Conservation (phyloP, 2,329 filamentous ascomycete species). For the Didymella segeticola region DNA sequence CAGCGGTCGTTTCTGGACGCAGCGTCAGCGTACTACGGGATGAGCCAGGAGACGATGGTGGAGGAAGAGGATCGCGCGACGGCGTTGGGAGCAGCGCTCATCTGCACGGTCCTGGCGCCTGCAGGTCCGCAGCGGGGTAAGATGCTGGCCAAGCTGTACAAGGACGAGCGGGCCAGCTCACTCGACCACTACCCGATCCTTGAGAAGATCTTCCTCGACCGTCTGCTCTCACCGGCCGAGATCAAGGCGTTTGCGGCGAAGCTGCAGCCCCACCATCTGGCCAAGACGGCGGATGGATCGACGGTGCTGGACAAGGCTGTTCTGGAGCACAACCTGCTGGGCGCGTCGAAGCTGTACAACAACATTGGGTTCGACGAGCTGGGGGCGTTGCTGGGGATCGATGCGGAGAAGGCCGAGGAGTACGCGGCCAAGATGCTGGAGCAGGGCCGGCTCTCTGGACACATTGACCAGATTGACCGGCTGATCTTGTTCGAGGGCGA, state of each 20-base stretch:
- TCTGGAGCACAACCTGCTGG: conserved; percentile 93
- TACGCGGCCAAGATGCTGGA: conserved; percentile 97
- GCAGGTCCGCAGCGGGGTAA: conserved; percentile 85
- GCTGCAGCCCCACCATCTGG: conserved; percentile 86
- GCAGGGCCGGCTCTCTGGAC: conserved; percentile 83
- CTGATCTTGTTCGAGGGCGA: conserved; percentile 87
- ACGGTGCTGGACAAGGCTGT: conserved; percentile 94
- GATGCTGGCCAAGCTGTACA: conserved; percentile 83
- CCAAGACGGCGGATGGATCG: conserved; percentile 85
- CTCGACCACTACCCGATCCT: conserved; percentile 85
- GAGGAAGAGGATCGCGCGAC: conserved; percentile 85
- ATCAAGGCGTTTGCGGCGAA: conserved; percentile 84
- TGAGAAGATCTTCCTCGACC: conserved; percentile 97
- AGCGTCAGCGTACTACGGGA: conserved; percentile 84
- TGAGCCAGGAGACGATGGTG: conserved; percentile 79
- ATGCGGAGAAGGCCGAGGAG: conserved; percentile 82
- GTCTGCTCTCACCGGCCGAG: conserved; percentile 80
- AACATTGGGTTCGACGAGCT: conserved; percentile 69
- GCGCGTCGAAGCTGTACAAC: conserved; percentile 68
- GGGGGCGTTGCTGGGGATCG: conserved; percentile 77
- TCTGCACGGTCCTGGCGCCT: conserved; percentile 89
- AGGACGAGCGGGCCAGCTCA: conserved; percentile 81
- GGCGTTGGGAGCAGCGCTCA: conserved; percentile 85
- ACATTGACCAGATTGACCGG: conserved; percentile 92
- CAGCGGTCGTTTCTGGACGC: conserved; percentile 89